Percentiles rank a stretch among this genome's conserved stretches.
phyloP scores from a whole-genome alignment of 2,329 filamentous ascomycete genomes.

The Ceratocystis alfenasii region DNA sequence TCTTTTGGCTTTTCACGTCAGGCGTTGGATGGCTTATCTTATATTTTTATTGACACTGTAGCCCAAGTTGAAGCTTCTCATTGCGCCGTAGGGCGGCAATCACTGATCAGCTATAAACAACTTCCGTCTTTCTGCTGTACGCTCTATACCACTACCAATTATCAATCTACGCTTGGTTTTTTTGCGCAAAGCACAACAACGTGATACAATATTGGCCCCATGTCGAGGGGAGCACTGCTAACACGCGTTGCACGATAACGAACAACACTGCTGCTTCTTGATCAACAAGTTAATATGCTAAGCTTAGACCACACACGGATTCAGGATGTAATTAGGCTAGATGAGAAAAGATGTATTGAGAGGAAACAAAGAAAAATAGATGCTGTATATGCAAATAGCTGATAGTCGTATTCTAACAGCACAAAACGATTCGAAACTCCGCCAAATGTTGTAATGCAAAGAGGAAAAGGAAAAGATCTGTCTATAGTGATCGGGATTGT shows the following conservation, averaged over 20 bases:
- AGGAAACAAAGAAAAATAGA: not conserved
- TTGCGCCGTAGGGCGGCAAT: too few species aligned
- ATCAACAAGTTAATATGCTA: not conserved
- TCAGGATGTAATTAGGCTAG: not conserved
- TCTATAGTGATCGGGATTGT: slow-evolving; percentile 8
- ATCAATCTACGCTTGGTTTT: not conserved
- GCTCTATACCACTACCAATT: not conserved
- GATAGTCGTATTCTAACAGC: slow-evolving; percentile 17
- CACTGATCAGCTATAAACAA: not conserved
- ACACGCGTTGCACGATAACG: not conserved
- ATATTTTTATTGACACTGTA: not conserved
- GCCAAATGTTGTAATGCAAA: not conserved
- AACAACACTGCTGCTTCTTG: not conserved
- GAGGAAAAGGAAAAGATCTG: slow-evolving; percentile 11
- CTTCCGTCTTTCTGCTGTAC: not conserved
- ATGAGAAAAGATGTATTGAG: slow-evolving; percentile 8
- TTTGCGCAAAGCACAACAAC: not conserved
- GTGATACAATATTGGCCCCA: not conserved
- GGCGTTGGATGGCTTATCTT: slow-evolving; percentile 3
- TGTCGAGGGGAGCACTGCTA: not conserved
- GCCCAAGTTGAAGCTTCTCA: not conserved
- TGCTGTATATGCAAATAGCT: slow-evolving; percentile 5
- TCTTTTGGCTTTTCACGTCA: not conserved
- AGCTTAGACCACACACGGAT: not conserved
- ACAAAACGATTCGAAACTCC: slow-evolving; percentile 11